Base-by-base conservation (phyloP, 2,329 filamentous ascomycete species). In the Emmonsiellopsis sp. region DNA sequence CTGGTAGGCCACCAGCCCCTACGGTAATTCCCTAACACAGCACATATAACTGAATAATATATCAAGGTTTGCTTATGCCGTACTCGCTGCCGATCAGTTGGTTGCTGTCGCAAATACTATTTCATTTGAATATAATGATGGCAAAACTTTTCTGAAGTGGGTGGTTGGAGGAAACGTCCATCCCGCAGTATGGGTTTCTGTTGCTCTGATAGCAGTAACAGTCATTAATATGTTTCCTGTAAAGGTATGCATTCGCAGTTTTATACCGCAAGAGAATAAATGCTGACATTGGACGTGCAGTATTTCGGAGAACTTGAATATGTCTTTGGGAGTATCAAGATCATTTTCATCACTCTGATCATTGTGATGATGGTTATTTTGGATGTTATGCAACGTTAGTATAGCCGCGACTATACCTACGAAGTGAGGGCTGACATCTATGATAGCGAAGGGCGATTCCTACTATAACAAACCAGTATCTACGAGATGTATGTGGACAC, bases 311-410 rank as follows among this genome's bases (percentile, higher is more conserved):
- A 66, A 40, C 53, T 70, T 13, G 68, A 71, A 55, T 70, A 68
- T 54, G 52, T 67, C 31, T 66, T 70, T 50, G 69, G 68, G 10
- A 62, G 59, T 49, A 59, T 65, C 47, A 71, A 71, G 54, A 61
- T 71, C 38, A 54, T 60, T 10, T 73, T 73, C 54, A 70, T 75
- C 42, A 65, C 68, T 26, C 59, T 67, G 7, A 54, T 74, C 37
- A 74, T 74, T 51, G 56, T 72, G 10, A 67, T 74, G 63, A 75
- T 74, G 56, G 62, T 73, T n/a, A 62, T 72, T 35, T 53, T 74
- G 52, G 67, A 68, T 49, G 63, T 73, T 13, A 57, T 66, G 65
- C 64, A 47, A 66, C 70, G 57, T 64, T 41, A 67, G 67, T 71
- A 51, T 7, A 6, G 16, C 9, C 10, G 6, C 35, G 8, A 6